A percentile compares a stretch with the other conserved stretches of the same genome.
These are phyloP conservation scores for Triticum monococcum DNA, from an alignment of 176 grass and related monocot species.

Conservation along the genomic window DNA sequence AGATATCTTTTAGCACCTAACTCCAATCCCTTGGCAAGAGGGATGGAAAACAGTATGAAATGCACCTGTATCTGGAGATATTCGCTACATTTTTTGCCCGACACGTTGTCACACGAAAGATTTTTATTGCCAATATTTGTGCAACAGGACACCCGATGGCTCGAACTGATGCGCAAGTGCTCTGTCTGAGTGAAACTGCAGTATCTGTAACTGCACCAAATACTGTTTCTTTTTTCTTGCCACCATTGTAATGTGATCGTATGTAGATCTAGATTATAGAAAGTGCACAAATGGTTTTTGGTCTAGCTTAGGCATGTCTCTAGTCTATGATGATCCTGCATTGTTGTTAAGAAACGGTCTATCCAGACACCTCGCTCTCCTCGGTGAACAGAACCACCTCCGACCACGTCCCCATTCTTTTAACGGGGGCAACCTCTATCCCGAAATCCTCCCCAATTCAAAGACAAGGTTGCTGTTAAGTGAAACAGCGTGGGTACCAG, in stretches of 20 bases:
- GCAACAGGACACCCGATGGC: neutral
- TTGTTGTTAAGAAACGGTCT: neutral
- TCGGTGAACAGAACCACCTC: too few species aligned
- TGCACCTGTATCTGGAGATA: neutral
- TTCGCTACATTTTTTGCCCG: slow-evolving; percentile 17
- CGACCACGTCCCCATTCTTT: too few species aligned
- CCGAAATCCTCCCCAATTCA: too few species aligned
- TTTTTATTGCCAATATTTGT: slow-evolving; percentile 14
- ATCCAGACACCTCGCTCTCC: too few species aligned
- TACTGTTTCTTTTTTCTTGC: neutral
- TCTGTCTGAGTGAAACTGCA: neutral
- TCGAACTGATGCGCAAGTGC: neutral
- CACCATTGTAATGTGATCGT: neutral
- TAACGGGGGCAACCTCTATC: too few species aligned
- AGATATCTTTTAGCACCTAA: neutral
- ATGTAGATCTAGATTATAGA: neutral
- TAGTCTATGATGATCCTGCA: slow-evolving; percentile 1
- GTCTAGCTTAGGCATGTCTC: neutral
- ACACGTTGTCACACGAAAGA: neutral
- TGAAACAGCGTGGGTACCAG: too few species aligned
- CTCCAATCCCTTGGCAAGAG: neutral
- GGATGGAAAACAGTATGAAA: neutral
- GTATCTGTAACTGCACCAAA: neutral
- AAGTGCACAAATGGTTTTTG: neutral
- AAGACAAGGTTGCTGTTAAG: too few species aligned